Evolutionary conservation across 495 filamentous ascomycete genomes (phyloP).

Genomic region (Lophiostoma macrostomum): DNA sequence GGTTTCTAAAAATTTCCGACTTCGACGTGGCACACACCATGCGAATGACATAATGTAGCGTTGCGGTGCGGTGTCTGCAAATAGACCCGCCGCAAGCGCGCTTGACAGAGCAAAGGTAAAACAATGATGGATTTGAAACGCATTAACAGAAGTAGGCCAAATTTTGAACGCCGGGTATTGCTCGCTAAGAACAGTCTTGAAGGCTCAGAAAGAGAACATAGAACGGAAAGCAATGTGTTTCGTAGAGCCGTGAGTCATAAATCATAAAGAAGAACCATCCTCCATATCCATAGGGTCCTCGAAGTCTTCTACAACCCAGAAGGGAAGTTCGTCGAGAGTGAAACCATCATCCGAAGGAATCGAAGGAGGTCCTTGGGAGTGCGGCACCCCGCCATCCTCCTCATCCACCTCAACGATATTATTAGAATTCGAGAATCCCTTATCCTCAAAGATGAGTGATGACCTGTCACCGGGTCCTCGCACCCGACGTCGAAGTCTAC

Average conservation of each 20-base stretch:
- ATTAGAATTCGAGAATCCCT: constrained; percentile 22
- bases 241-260: not conserved
- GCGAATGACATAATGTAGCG: too few species aligned
- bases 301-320: constrained; percentile 28
- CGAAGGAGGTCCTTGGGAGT: constrained; percentile 29
- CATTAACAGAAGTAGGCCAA: too few species aligned
- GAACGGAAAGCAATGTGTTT: constrained; percentile 13
- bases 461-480: constrained; percentile 31
- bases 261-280: constrained; percentile 20
- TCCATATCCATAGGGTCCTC: constrained; percentile 34
- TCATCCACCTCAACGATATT: constrained; percentile 34
- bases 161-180: too few species aligned
- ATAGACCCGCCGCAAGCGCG: too few species aligned
- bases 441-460: constrained; percentile 35
- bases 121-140: too few species aligned
- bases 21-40: too few species aligned
- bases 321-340: constrained; percentile 34
- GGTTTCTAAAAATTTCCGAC: too few species aligned
- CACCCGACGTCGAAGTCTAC: constrained; percentile 36
- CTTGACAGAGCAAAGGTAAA: too few species aligned
- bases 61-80: too few species aligned
- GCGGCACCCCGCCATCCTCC: constrained; percentile 14
- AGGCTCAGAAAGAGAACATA: too few species aligned
- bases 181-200: too few species aligned
- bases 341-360: constrained; percentile 36